Base-by-base conservation (phyloP, 2,329 filamentous ascomycete genomes). In the Colletotrichum sp. region DNA sequence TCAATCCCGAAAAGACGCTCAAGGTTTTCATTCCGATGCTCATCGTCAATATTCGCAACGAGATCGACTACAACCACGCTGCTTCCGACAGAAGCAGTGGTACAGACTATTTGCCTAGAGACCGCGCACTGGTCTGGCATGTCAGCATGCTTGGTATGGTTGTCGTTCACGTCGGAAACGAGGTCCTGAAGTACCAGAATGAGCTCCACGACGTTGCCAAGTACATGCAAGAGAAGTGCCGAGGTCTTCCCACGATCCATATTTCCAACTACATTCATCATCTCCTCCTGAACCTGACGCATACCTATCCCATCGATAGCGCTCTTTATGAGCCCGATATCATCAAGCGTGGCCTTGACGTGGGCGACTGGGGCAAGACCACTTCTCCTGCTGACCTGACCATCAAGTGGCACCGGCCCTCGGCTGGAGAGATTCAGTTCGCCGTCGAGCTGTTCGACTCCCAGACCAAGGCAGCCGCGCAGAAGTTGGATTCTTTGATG, bases 211-310 rank as follows among this genome's bases (percentile, higher is more conserved):
- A 95, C 77, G 96, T 99, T 83, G 96, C 96, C 15, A 90, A 94
- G 71, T 99, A 96, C 86, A 99, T 99, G 96, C 97, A 99, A 84
- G 92, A 97, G 80, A 96, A 95, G 82, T 99, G 97, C 85, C 94
- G 95, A 80, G 97, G 97, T 27, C 93, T 98, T 76, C 96, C 97
- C 0, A 98, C 97, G 2, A 96, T 99, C 62, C 95, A 99, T 84
- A 94, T 99, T 55, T 99, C 96, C 75, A 99, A 99, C 86, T 98
- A 96, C 84, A 96, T 99, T 72, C 97, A 99, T 84, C 98, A 99
- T 84, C 90, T 99, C 49, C 89, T 99, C 16, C 93, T 99, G 78
- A 99, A 99, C 83, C 88, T 99, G 69, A 99, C 97, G 1, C 94
- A 96, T 78, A 98, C 95, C 1, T 99, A 99, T 82, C 96, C 96